These are phyloP conservation scores for Ceratobasidium papillatum DNA, from an alignment of 1,284 basidiomycete genomes.

Conservation along the genomic window DNA sequence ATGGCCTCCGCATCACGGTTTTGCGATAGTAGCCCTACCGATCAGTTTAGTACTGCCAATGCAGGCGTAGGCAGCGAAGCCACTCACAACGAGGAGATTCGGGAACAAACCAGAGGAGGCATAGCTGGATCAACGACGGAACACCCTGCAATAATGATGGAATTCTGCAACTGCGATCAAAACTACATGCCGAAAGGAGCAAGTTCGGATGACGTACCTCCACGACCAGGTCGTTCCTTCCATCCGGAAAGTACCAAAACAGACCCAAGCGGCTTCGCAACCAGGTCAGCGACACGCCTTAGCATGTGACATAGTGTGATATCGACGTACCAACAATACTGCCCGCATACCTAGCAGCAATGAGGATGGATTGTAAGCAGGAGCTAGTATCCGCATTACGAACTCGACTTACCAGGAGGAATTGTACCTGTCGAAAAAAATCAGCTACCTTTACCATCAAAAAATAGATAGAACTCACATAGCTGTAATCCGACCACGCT, in stretches of 20 bases:
- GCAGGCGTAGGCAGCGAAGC: conserved; percentile 56
- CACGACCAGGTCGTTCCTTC: conserved; percentile 62
- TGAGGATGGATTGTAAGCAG: conserved; percentile 48
- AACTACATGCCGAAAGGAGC: not conserved
- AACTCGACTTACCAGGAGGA: conserved; percentile 59
- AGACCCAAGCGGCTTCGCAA: conserved; percentile 58
- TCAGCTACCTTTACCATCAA: not conserved
- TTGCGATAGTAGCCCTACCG: conserved; percentile 46
- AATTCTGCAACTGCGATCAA: conserved; percentile 52
- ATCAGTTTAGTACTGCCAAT: not conserved
- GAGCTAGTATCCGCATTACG: conserved; percentile 50
- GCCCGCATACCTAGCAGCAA: conserved; percentile 65
- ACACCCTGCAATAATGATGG: conserved; percentile 73
- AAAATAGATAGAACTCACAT: conserved; percentile 37
- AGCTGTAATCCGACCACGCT: conserved; percentile 52
- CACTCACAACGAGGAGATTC: conserved; percentile 62
- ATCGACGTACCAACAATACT: conserved; percentile 62
- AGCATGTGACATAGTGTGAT: conserved; percentile 40
- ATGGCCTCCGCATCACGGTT: conserved; percentile 53
- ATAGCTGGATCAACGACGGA: conserved; percentile 68
- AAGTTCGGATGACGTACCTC: conserved; percentile 49
- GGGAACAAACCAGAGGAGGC: conserved; percentile 64
- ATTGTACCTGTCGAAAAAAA: conserved; percentile 64
- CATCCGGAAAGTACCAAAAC: conserved; percentile 64
- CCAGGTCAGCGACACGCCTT: not conserved